Percentiles rank a stretch among this genome's conserved stretches.
These are phyloP conservation scores for Coelastrella sp. DNA, from an alignment of 139 green algal genomes.

Conservation along the genomic window DNA sequence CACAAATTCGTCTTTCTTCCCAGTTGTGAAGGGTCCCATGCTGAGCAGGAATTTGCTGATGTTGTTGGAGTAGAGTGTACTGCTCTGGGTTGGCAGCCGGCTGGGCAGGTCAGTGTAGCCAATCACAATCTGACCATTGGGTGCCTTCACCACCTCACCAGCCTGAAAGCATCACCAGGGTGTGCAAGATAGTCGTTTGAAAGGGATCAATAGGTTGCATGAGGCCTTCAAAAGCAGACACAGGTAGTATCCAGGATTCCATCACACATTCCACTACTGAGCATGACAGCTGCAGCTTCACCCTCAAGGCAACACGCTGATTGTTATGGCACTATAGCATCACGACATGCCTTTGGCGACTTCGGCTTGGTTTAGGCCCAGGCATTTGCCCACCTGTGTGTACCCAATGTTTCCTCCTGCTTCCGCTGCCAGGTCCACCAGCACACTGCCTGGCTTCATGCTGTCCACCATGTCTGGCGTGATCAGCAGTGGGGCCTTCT, in stretches of 20 bases:
- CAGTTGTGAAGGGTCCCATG: conserved; percentile 83
- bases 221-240: too few relatives aligned
- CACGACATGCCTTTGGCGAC: too few relatives aligned
- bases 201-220: too few relatives aligned
- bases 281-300: too few relatives aligned
- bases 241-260: too few relatives aligned
- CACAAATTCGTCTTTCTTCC: conserved; percentile 77
- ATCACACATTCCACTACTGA: too few relatives aligned
- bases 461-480: conserved; percentile 82
- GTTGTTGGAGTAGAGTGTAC: conserved; percentile 92
- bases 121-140: conserved; percentile 63
- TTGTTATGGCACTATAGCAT: too few relatives aligned
- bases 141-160: conserved; percentile 43
- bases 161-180: conserved; percentile 10
- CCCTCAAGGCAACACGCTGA: too few relatives aligned
- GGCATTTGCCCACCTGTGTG: conserved; percentile 44
- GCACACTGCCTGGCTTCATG: conserved; percentile 85
- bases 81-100: conserved; percentile 84
- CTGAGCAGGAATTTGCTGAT: conserved; percentile 90
- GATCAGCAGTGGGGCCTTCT: conserved; percentile 88
- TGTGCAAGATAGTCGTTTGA: not conserved
- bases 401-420: conserved; percentile 71
- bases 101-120: conserved; percentile 93
- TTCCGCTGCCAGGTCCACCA: conserved; percentile 92
- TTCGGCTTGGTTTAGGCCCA: not conserved